Base-by-base conservation (phyloP, 768 basidiomycete species). In the Podaxis carcinomalis region DNA sequence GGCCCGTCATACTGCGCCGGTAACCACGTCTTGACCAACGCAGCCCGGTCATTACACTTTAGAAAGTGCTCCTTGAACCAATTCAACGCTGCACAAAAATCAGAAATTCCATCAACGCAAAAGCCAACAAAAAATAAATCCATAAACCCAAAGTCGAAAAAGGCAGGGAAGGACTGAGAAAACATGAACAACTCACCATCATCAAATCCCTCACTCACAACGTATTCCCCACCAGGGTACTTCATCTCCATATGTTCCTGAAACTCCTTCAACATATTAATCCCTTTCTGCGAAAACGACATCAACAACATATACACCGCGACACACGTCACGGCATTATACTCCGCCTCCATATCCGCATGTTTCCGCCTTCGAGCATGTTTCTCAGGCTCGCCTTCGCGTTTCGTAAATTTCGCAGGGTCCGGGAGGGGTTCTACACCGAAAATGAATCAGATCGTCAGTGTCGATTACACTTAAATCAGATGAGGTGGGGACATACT, bases 51-150 rank as follows among this genome's bases (percentile, higher is more conserved):
- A 68, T 92, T 92, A 68, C 93, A 96, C 70, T 95, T 95, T 68
- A 95, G 86, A 72, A 97, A 99, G 64, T 94, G 89, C 11, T 89
- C 87, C 69, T 90, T 92, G 76, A 97, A 95, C 95, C 95, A 99
- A 56, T 85, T 75, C 39, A 92, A 75, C 5, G 92, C 92, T 93
- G 66, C 51, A 61, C 27, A 57, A 35, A 35, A 62, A n/a, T 51
- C 61, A 57, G 42, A 64, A 54, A 52, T 51, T 64, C 28, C 65
- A 32, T 44, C 47, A 49, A 49, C 47, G 9, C 16, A 47, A 47
- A 47, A 47, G 14, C 49, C 23, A 16, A 11, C 19, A 19, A 4
- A 10, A 37, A 14, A 23, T 1, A 37, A 14, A 23, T 3, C 42
- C 32, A 9, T 32, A 32, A 32, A 9, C 1, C 9, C 32, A 32